phyloP scores from a whole-genome alignment of 2,329 filamentous ascomycete genomes.

The Ophiobolus disseminans region DNA sequence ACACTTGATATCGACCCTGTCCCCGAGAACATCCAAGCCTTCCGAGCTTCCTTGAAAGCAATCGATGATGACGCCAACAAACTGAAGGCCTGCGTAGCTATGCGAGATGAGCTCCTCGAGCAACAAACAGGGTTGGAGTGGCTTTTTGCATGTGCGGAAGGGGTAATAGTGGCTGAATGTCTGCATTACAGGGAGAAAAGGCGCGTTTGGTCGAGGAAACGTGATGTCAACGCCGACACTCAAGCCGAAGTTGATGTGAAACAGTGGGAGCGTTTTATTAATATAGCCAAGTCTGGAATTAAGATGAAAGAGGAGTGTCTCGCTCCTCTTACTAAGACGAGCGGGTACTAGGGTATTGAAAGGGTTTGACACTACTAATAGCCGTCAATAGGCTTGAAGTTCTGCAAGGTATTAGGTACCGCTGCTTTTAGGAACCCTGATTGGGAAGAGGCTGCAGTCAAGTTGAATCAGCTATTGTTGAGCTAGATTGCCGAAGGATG shows the following conservation, averaged over 20 bases:
- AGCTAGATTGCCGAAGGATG: conserved; percentile 15
- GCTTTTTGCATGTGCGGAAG: conserved; percentile 8
- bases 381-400: conserved; percentile 17
- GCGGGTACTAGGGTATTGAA: conserved; percentile 12
- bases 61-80: conserved; percentile 8
- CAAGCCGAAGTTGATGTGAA: conserved; percentile 1
- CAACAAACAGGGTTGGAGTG: conserved; percentile 7
- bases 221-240: no score
- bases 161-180: conserved; percentile 8
- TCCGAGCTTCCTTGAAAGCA: conserved; percentile 4
- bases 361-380: conserved; percentile 22
- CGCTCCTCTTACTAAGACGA: conserved; percentile 15
- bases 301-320: conserved; percentile 17
- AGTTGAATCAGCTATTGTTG: conserved; percentile 21
- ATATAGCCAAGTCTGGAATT: conserved; percentile 10
- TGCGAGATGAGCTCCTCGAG: conserved; percentile 4
- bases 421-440: conserved; percentile 14
- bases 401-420: conserved; percentile 17
- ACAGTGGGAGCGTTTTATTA: conserved; percentile 17
- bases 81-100: conserved; percentile 8
- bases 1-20: background rate
- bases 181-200: background rate
- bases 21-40: conserved; percentile 2
- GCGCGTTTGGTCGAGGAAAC: background rate
- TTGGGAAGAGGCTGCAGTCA: conserved; percentile 18